A percentile compares a stretch with the other conserved stretches of the same genome.
Evolutionary conservation across 2,329 filamentous ascomycete genomes (phyloP).

Genomic region (Septoria petroselini): DNA sequence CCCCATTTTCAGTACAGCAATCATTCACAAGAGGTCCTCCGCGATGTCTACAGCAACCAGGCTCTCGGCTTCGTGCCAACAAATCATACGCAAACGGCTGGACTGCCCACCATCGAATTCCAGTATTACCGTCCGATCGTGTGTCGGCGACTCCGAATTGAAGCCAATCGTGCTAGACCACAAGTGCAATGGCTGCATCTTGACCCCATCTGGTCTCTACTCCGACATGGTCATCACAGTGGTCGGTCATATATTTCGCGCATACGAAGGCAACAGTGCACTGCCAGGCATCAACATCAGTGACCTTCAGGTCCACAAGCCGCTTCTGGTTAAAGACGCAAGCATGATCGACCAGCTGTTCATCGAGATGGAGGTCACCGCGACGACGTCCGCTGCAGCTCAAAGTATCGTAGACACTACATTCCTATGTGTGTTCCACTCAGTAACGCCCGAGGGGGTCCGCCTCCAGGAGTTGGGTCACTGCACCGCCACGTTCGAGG

Average conservation of each 20-base stretch:
- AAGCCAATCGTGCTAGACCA: slow-evolving; percentile 33
- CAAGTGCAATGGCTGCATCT: slow-evolving; percentile 35
- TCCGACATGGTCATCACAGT: slow-evolving; percentile 37
- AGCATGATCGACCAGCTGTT: slow-evolving; percentile 23
- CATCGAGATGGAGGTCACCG: slow-evolving; percentile 30
- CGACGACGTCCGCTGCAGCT: neutral
- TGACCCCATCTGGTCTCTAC: slow-evolving; percentile 37
- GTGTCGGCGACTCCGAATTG: slow-evolving; percentile 28
- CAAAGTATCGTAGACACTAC: neutral
- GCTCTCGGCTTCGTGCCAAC: slow-evolving; percentile 31
- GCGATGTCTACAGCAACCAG: slow-evolving; percentile 1
- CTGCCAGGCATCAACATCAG: slow-evolving; percentile 29
- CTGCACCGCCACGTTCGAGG: slow-evolving; percentile 29
- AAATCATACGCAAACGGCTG: slow-evolving; percentile 22
- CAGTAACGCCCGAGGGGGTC: slow-evolving; percentile 26
- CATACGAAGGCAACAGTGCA: slow-evolving; percentile 14
- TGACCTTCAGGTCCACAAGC: slow-evolving; percentile 31
- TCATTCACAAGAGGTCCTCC: neutral
- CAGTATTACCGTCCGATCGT: slow-evolving; percentile 28
- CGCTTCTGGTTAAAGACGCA: slow-evolving; percentile 28
- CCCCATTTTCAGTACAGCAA: too few species aligned
- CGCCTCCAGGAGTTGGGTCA: slow-evolving; percentile 30
- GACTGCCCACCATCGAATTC: slow-evolving; percentile 16
- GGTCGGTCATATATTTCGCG: slow-evolving; percentile 27
- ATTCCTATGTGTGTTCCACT: slow-evolving; percentile 27